Percentiles rank a stretch among this genome's conserved stretches.
Conservation (phyloP, 2,329 filamentous ascomycete genomes). For the Sordariomycetes sp. region DNA sequence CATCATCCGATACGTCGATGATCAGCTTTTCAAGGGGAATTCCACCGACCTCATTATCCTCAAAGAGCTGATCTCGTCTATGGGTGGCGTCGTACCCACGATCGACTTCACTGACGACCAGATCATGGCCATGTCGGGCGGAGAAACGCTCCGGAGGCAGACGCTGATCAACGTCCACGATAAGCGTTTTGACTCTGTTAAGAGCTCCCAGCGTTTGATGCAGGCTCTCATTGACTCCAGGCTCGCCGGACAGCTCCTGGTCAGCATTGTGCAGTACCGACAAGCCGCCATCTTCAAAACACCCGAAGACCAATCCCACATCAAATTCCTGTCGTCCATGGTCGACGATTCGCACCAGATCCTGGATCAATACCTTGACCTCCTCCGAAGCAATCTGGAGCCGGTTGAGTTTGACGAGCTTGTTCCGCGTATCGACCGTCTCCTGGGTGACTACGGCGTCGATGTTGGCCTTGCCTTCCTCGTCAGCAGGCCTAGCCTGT, state of each 20-base stretch:
- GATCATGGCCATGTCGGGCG: conserved; percentile 79
- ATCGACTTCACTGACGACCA: conserved; percentile 83
- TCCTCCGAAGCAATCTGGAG: conserved; percentile 70
- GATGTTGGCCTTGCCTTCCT: conserved; percentile 76
- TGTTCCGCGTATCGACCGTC: conserved; percentile 62
- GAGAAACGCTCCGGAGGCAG: conserved; percentile 66
- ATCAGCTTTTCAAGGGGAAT: conserved; percentile 72
- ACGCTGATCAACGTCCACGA: conserved; percentile 75
- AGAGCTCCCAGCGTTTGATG: conserved; percentile 70
- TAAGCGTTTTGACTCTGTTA: conserved; percentile 63
- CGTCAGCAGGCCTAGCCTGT: conserved; percentile 66
- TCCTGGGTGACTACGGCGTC: conserved; percentile 71
- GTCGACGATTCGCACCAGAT: conserved; percentile 84
- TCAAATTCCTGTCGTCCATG: conserved; percentile 81
- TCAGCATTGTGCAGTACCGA: conserved; percentile 83
- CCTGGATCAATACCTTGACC: conserved; percentile 78
- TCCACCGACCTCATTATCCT: conserved; percentile 86
- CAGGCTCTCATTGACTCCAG: conserved; percentile 67
- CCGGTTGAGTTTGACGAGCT: conserved; percentile 66
- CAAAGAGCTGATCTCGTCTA: conserved; percentile 79
- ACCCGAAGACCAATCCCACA: conserved; percentile 62
- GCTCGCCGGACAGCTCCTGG: conserved; percentile 72
- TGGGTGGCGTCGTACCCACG: conserved; percentile 87
- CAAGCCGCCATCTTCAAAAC: conserved; percentile 74
- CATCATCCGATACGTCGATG: conserved; percentile 79